Conservation (phyloP, 2,329 filamentous ascomycete species). For the Trichophyton benhamiae region DNA sequence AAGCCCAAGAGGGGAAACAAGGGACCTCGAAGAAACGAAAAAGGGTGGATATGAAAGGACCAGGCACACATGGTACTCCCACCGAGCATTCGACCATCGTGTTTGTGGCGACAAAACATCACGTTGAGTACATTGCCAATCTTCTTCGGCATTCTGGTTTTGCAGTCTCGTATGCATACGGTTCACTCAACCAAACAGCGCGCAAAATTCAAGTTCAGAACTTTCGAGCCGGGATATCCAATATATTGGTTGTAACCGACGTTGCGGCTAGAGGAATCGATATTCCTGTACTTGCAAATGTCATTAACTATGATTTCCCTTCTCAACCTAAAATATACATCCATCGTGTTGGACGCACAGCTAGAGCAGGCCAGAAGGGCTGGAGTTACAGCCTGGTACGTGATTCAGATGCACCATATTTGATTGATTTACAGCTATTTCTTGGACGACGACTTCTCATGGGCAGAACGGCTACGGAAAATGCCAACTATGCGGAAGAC, state of each 20-base stretch:
- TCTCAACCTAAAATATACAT: constrained; percentile 95
- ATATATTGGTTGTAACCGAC: constrained; percentile 91
- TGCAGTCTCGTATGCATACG: constrained; percentile 86
- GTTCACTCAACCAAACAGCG: constrained; percentile 85
- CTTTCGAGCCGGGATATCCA: constrained; percentile 71
- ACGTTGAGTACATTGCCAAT: constrained; percentile 81
- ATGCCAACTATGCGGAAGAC: constrained; percentile 64
- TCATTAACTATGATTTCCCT: constrained; percentile 98
- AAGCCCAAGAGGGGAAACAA: constrained; percentile 37
- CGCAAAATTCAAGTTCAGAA: constrained; percentile 84
- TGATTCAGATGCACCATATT: constrained; percentile 77
- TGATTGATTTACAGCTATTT: constrained; percentile 89
- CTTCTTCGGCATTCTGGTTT: constrained; percentile 75
- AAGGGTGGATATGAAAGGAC: constrained; percentile 37
- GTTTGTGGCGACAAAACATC: constrained; percentile 90
- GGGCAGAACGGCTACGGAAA: constrained; percentile 50
- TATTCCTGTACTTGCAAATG: constrained; percentile 89
- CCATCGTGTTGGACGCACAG: constrained; percentile 89
- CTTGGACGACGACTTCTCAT: constrained; percentile 71
- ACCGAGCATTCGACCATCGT: constrained; percentile 88
- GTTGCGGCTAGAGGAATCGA: constrained; percentile 95
- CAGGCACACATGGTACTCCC: constrained; percentile 54
- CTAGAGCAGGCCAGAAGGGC: constrained; percentile 78
- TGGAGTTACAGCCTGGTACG: constrained; percentile 92
- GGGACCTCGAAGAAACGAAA: constrained; percentile 36